Evolutionary conservation across 2,329 filamentous ascomycete species (phyloP).

Genomic region (Paracamarosporium sp.): DNA sequence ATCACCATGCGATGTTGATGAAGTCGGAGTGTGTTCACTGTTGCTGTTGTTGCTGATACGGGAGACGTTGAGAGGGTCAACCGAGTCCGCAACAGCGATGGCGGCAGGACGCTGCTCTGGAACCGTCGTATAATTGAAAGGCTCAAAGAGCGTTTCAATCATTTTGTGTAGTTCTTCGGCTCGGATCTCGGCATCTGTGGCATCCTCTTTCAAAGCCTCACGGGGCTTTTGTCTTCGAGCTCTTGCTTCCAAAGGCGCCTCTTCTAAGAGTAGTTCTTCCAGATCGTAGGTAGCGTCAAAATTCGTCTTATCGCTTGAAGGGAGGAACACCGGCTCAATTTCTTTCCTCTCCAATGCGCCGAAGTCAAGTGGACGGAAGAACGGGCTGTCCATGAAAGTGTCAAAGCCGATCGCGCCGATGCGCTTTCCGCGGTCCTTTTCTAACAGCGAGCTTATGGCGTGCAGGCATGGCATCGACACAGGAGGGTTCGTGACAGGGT

Average conservation of each 20-base stretch:
- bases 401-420: constrained; percentile 85
- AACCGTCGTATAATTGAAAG: constrained; percentile 91
- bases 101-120: constrained; percentile 70
- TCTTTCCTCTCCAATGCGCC: constrained; percentile 82
- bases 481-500: constrained; percentile 89
- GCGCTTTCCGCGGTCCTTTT: constrained; percentile 78
- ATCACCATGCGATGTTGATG: constrained; percentile 39
- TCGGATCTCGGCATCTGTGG: constrained; percentile 91
- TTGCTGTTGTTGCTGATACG: constrained; percentile 44
- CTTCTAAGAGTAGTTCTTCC: constrained; percentile 90
- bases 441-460: constrained; percentile 83
- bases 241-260: constrained; percentile 91
- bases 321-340: constrained; percentile 88
- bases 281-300: constrained; percentile 98
- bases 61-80: constrained; percentile 37
- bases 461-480: constrained; percentile 89
- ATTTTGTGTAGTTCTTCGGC: constrained; percentile 93
- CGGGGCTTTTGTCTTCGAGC: constrained; percentile 92
- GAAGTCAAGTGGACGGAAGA: constrained; percentile 89
- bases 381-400: constrained; percentile 85
- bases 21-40: constrained; percentile 39
- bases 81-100: constrained; percentile 34
- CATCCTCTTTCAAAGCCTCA: constrained; percentile 90
- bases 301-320: constrained; percentile 97
- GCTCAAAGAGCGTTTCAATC: constrained; percentile 92